Conservation (phyloP, 2,329 filamentous ascomycete genomes). For the Paraphaeosphaeria minitans region DNA sequence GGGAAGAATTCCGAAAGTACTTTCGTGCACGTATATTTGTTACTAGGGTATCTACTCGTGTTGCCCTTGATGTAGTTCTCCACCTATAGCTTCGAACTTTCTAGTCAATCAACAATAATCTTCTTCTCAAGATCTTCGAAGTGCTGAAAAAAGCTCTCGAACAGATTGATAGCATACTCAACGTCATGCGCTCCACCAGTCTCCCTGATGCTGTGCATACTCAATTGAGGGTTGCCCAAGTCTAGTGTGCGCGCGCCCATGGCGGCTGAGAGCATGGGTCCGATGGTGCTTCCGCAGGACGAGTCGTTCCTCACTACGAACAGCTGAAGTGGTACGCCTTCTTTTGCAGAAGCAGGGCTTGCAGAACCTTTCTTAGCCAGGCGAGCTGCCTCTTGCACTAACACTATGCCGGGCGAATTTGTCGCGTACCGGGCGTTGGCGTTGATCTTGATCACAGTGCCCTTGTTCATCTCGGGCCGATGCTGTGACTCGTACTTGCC, state of each 20-base stretch:
- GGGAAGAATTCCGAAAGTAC: conserved; percentile 12
- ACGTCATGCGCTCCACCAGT: conserved; percentile 89
- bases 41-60: conserved; percentile 15
- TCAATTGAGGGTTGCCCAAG: conserved; percentile 89
- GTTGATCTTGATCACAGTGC: conserved; percentile 96
- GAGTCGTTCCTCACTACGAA: conserved; percentile 98
- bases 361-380: conserved; percentile 58
- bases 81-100: conserved; percentile 28
- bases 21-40: background rate
- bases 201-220: conserved; percentile 97
- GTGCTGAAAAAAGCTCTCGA: conserved; percentile 83
- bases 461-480: conserved; percentile 93
- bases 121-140: conserved; percentile 83
- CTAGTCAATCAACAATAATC: conserved; percentile 76
- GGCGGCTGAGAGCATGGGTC: conserved; percentile 89
- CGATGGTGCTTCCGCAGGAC: conserved; percentile 93
- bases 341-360: conserved; percentile 52
- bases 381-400: conserved; percentile 84
- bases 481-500: conserved; percentile 91
- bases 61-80: background rate
- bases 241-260: conserved; percentile 89
- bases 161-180: conserved; percentile 81
- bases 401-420: conserved; percentile 91
- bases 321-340: conserved; percentile 84
- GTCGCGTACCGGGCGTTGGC: conserved; percentile 97